Percentiles rank a stretch among this genome's conserved stretches.
Conservation (phyloP, 768 basidiomycete species). For the Lactifluus volemus region DNA sequence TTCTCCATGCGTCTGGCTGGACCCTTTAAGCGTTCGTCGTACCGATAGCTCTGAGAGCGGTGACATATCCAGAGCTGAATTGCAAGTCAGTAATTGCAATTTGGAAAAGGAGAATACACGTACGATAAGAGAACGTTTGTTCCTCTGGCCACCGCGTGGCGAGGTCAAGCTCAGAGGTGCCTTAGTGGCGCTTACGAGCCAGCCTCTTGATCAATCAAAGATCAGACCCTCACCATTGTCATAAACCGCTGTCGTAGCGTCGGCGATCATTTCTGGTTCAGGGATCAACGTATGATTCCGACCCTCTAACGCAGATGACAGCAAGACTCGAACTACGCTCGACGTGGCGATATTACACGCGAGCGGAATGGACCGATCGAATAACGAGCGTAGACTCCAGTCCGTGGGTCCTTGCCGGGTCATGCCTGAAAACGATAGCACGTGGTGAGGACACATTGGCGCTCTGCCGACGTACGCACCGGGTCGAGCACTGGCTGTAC, state of each 20-base stretch:
- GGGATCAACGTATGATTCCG: constrained; percentile 41
- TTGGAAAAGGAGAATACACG: background rate
- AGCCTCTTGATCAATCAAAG: background rate
- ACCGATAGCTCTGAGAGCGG: constrained; percentile 49
- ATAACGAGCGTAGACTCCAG: constrained; percentile 64
- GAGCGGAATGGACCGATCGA: constrained; percentile 53
- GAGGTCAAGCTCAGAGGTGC: constrained; percentile 41
- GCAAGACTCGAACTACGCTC: constrained; percentile 43
- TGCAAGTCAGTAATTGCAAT: background rate
- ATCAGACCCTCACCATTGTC: constrained; percentile 37
- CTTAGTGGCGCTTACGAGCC: constrained; percentile 13
- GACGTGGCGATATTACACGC: constrained; percentile 62
- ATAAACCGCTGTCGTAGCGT: constrained; percentile 35
- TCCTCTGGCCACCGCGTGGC: constrained; percentile 47
- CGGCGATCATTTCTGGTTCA: constrained; percentile 34
- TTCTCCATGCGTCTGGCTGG: constrained; percentile 66
- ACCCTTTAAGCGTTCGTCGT: constrained; percentile 62
- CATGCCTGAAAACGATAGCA: background rate
- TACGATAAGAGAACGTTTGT: constrained; percentile 49
- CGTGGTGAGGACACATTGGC: constrained; percentile 21
- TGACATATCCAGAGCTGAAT: constrained; percentile 31
- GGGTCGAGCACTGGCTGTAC: constrained; percentile 79
- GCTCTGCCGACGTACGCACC: constrained; percentile 42
- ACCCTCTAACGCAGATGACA: constrained; percentile 26
- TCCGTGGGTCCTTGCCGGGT: constrained; percentile 34